Percentiles rank a stretch among this genome's conserved stretches.
Evolutionary conservation across 2,329 filamentous ascomycete species (phyloP).

Genomic region (Madurella mycetomatis): DNA sequence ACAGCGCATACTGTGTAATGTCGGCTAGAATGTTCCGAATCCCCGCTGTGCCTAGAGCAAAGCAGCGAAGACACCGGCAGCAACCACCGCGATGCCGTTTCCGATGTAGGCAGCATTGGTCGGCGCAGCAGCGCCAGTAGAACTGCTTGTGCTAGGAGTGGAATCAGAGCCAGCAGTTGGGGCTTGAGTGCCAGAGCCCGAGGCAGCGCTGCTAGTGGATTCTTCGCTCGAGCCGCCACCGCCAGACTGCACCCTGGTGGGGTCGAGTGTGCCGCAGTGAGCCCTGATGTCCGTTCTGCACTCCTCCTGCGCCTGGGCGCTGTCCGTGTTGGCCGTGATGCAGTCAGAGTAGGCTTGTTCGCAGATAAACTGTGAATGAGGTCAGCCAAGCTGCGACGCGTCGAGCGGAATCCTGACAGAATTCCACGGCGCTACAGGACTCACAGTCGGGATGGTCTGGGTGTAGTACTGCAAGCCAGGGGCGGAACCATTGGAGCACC

Average conservation of each 20-base stretch:
- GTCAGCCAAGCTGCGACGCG: slow-evolving; percentile 16
- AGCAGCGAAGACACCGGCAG: slow-evolving; percentile 48
- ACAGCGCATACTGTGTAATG: neutral
- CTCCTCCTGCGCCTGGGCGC: slow-evolving; percentile 40
- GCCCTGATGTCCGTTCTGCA: slow-evolving; percentile 46
- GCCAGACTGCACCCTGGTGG: slow-evolving; percentile 32
- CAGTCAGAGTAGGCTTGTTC: slow-evolving; percentile 45
- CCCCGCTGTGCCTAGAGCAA: slow-evolving; percentile 37
- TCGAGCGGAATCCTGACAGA: neutral
- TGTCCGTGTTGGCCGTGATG: slow-evolving; percentile 39
- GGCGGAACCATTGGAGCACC: slow-evolving; percentile 45
- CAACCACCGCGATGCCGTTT: slow-evolving; percentile 46
- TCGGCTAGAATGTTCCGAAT: slow-evolving; percentile 1
- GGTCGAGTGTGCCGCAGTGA: slow-evolving; percentile 44
- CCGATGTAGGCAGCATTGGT: slow-evolving; percentile 34
- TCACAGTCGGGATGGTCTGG: slow-evolving; percentile 46
- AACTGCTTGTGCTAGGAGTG: slow-evolving; percentile 21
- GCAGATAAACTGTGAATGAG: slow-evolving; percentile 45
- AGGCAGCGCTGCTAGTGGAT: slow-evolving; percentile 28
- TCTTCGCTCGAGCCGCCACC: slow-evolving; percentile 13
- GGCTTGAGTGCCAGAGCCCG: slow-evolving; percentile 23
- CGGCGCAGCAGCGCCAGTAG: slow-evolving; percentile 24
- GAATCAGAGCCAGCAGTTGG: slow-evolving; percentile 15
- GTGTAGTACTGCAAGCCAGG: slow-evolving; percentile 51
- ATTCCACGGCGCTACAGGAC: slow-evolving; percentile 10